Evolutionary conservation across 2,329 filamentous ascomycete species (phyloP).

Genomic region (Nakataea oryzae): DNA sequence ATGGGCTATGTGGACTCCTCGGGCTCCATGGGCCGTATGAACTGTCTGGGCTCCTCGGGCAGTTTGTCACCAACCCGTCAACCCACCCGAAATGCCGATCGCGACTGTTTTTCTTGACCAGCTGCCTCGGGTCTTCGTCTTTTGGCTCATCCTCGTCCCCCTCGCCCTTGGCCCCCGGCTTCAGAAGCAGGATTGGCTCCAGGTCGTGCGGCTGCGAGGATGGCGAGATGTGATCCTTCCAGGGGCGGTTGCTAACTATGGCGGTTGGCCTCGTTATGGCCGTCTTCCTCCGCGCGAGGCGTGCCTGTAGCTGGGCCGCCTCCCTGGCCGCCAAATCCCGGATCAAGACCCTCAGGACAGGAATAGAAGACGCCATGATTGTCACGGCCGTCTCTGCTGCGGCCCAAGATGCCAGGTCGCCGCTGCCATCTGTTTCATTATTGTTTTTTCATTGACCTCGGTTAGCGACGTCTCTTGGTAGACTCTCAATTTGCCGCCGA

Average conservation of each 20-base stretch:
- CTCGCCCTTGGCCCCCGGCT: not conserved
- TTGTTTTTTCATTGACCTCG: not conserved
- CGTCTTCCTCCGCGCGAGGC: not conserved
- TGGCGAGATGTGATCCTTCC: not conserved
- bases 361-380: conserved; percentile 22
- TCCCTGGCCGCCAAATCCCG: not conserved
- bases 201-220: not conserved
- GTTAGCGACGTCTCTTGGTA: not conserved
- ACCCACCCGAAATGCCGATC: not conserved
- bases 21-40: not conserved
- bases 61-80: not conserved
- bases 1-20: not conserved
- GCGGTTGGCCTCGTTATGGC: not conserved
- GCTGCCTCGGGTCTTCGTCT: not conserved
- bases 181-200: not conserved
- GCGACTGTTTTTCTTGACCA: not conserved
- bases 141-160: not conserved
- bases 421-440: conserved; percentile 8
- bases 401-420: conserved; percentile 14
- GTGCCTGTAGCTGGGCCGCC: not conserved
- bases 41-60: not conserved
- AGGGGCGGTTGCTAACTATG: not conserved
- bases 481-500: not conserved
- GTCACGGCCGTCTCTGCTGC: conserved; percentile 21
- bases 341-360: conserved; percentile 16